Evolutionary conservation across 179 eudicot species (phyloP).

Genomic region (Camellia oleifera): DNA sequence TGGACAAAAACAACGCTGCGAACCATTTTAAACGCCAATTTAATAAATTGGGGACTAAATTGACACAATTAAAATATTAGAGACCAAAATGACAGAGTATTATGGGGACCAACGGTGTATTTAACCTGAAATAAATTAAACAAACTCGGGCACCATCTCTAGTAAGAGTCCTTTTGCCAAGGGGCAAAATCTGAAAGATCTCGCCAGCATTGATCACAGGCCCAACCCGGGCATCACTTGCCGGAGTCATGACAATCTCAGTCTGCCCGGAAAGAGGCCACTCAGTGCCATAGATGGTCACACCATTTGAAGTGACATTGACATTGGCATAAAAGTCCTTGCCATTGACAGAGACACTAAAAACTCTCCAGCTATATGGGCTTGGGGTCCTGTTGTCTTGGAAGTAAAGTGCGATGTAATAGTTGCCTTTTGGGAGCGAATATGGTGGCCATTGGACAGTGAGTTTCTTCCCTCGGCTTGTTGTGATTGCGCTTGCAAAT

Average conservation of each 20-base stretch:
- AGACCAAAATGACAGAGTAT: no score
- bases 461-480: conserved; percentile 62
- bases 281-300: conserved; percentile 47
- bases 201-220: conserved; percentile 85
- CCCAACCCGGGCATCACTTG: conserved; percentile 47
- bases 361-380: conserved; percentile 84
- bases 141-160: conserved; percentile 52
- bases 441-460: conserved; percentile 63
- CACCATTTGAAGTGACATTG: conserved; percentile 65
- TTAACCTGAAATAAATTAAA: no score
- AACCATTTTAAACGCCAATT: no score
- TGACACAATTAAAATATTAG: no score
- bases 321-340: conserved; percentile 39
- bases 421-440: conserved; percentile 41
- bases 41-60: no score
- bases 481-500: conserved; percentile 49
- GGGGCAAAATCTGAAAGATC: conserved; percentile 52
- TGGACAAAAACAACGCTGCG: no score
- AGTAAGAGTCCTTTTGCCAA: conserved; percentile 46
- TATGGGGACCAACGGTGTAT: no score
- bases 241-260: conserved; percentile 47
- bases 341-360: conserved; percentile 56
- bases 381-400: conserved; percentile 75
- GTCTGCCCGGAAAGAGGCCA: conserved; percentile 71
- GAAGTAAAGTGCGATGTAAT: conserved; percentile 77